A percentile compares a stretch with the other conserved stretches of the same genome.
Evolutionary conservation across 1,284 basidiomycete species (phyloP).

Genomic region (Fomitopsis palustris): DNA sequence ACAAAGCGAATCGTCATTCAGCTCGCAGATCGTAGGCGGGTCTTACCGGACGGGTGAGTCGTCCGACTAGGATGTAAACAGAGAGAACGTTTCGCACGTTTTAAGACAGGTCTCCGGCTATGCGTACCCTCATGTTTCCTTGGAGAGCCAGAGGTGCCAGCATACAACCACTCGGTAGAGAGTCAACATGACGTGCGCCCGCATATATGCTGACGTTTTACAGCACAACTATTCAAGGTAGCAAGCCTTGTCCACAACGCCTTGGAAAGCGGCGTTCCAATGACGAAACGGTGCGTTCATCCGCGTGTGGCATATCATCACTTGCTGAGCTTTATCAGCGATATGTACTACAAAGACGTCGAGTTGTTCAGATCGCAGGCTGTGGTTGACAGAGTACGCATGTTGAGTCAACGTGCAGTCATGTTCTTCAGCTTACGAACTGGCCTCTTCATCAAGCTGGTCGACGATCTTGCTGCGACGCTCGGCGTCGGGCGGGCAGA

Average conservation of each 20-base stretch:
- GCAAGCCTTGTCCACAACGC: slow-evolving; percentile 66
- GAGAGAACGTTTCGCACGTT: neutral
- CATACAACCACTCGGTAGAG: slow-evolving; percentile 48
- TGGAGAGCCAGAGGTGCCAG: slow-evolving; percentile 42
- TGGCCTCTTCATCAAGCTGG: slow-evolving; percentile 47
- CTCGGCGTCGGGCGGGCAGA: slow-evolving; percentile 70
- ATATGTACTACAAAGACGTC: slow-evolving; percentile 86
- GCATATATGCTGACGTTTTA: neutral
- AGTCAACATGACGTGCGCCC: neutral
- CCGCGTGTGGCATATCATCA: neutral
- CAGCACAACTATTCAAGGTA: slow-evolving; percentile 65
- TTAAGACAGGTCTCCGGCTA: slow-evolving; percentile 13
- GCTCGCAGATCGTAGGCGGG: slow-evolving; percentile 28
- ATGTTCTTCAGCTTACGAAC: neutral
- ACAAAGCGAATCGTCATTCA: slow-evolving; percentile 23
- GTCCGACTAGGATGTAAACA: neutral
- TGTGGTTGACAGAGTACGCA: slow-evolving; percentile 75
- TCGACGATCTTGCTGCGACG: slow-evolving; percentile 86
- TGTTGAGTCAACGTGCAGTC: slow-evolving; percentile 11
- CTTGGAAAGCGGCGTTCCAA: slow-evolving; percentile 45
- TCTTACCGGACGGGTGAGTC: slow-evolving; percentile 18
- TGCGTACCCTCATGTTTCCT: slow-evolving; percentile 30
- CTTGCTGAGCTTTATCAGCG: slow-evolving; percentile 40
- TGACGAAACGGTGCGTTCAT: slow-evolving; percentile 62
- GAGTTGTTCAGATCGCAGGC: slow-evolving; percentile 71